Evolutionary conservation across 1,284 basidiomycete species (phyloP).

Genomic region (Cryptococcus sp.): DNA sequence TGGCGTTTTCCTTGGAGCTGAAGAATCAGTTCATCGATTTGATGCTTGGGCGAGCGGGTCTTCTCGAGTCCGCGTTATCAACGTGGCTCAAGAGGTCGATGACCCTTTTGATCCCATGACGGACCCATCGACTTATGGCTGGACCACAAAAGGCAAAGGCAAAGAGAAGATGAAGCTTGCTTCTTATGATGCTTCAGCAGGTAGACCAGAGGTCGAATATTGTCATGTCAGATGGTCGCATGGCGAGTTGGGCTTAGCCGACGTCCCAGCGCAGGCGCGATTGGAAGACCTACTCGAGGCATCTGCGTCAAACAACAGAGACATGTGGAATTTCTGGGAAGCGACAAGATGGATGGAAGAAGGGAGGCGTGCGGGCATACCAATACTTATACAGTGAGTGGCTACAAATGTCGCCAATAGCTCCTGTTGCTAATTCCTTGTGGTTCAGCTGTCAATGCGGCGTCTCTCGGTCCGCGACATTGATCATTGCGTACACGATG

Average conservation of each 20-base stretch:
- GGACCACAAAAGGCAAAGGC: conserved; percentile 16
- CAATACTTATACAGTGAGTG: conserved; percentile 82
- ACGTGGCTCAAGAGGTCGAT: conserved; percentile 91
- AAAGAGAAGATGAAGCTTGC: conserved; percentile 29
- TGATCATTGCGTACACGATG: conserved; percentile 94
- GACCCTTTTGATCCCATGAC: conserved; percentile 65
- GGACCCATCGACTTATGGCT: not conserved
- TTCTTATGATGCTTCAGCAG: conserved; percentile 36
- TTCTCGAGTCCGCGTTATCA: conserved; percentile 61
- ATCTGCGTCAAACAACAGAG: not conserved
- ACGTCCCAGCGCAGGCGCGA: conserved; percentile 33
- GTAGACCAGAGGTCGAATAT: conserved; percentile 78
- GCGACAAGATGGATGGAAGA: conserved; percentile 80
- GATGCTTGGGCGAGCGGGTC: conserved; percentile 27
- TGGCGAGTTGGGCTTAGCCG: conserved; percentile 83
- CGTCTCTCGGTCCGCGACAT: conserved; percentile 88
- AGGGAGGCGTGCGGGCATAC: conserved; percentile 69
- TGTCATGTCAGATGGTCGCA: conserved; percentile 94
- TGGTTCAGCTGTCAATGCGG: conserved; percentile 86
- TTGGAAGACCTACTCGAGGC: conserved; percentile 24
- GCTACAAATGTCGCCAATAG: not conserved
- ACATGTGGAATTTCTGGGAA: conserved; percentile 65
- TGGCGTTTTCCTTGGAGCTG: conserved; percentile 87
- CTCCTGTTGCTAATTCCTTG: conserved; percentile 1
- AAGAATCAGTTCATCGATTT: conserved; percentile 74